These are phyloP conservation scores for Serendipita vermifera DNA, from an alignment of 768 basidiomycete genomes.

Conservation along the genomic window DNA sequence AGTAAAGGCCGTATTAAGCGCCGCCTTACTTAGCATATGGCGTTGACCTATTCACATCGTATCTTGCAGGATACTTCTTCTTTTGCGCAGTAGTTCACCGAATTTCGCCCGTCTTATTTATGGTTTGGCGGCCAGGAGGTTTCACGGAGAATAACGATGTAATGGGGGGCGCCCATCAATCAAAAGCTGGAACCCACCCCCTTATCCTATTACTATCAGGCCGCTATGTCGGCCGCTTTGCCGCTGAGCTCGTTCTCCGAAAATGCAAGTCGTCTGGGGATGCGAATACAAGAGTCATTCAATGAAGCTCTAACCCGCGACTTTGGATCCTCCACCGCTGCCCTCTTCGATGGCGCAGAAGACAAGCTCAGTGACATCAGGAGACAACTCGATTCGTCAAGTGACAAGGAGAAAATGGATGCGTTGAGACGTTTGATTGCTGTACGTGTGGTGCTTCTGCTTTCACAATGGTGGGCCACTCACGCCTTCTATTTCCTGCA, in stretches of 20 bases:
- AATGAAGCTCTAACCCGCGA: constrained; percentile 54
- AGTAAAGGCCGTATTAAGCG: no score
- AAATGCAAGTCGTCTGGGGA: constrained; percentile 72
- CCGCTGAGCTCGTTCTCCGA: constrained; percentile 39
- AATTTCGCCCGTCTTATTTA: no score
- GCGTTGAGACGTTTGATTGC: constrained; percentile 93
- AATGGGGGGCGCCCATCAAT: no score
- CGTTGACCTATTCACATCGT: no score
- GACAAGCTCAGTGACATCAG: constrained; percentile 75
- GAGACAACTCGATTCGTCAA: constrained; percentile 75
- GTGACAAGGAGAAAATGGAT: constrained; percentile 83
- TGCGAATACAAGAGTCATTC: constrained; percentile 71
- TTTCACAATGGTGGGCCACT: neutral
- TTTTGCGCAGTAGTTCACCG: no score
- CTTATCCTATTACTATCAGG: no score
- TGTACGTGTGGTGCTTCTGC: constrained; percentile 42
- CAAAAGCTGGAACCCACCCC: no score
- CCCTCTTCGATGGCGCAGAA: constrained; percentile 53
- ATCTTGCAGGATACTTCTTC: no score
- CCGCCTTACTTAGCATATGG: no score
- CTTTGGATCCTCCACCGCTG: neutral
- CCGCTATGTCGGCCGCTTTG: constrained; percentile 10
- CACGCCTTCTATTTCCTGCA: constrained; percentile 21
- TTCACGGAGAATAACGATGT: no score
- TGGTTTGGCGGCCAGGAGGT: no score